Base-by-base conservation (phyloP, 2,329 filamentous ascomycete species). In the Hymenoscyphus fraxineus region DNA sequence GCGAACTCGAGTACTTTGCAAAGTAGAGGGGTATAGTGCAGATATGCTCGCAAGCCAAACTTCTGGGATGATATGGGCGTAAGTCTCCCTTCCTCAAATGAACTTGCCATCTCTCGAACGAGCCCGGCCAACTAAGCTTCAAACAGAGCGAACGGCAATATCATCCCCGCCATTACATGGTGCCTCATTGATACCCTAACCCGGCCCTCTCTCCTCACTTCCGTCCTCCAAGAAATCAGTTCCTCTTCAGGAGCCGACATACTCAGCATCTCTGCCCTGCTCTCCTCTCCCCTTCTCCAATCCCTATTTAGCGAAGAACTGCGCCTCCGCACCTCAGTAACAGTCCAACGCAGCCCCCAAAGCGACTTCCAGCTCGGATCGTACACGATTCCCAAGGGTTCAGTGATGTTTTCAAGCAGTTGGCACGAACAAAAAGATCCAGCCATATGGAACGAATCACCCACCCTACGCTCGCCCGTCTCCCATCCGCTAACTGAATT, bases 261-360 rank as follows among this genome's bases (percentile, higher is more conserved):
- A 32, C 19, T 22, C 39, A 19, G 22, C 9, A 19, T 63, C 6
- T 13, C 63, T 16, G 56, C 51, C 51, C 69, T 78, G 0, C 67
- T 68, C 0, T 62, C 69, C 0, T 67, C 67, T 0, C 71, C 74
- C 1, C 63, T 78, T 0, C 65, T 79, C 4, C 77, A 75, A 54
- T 76, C 78, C 0, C 72, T 78, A 1, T 79, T 76, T 39, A 72
- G 71, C 7, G 77, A 79, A 56, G 72, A 73, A 0, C 68, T 78
- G 0, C 74, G 78, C 1, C 60, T 79, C 0, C 64, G 71, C 15
- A 61, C 41, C 19, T 64, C 63, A 2, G 63, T 65, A n/a, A 64
- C 59, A 2, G 64, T 71, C n/a, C 65, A 66, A 40, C 63, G 70
- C 15, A 61, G 60, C 10, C 64, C 70, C 1, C 39, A 67, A 3